Evolutionary conservation across 2,329 filamentous ascomycete species (phyloP), one percentile per base, ranked within the genome.

Genomic region (Aspergillus brasiliensis): DNA sequence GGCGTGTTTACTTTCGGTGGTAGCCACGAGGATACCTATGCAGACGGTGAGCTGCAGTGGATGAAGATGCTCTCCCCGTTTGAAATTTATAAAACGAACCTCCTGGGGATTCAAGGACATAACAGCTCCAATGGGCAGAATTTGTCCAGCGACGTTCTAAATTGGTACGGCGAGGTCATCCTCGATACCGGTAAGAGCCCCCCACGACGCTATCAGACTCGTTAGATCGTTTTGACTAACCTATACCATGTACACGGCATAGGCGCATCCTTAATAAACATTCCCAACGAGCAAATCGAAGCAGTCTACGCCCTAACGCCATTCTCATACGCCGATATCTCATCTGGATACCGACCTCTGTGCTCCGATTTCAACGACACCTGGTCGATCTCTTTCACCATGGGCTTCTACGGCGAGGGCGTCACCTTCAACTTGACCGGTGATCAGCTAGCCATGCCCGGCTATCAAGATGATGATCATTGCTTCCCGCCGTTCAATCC

Each of bases 291-390:
- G 2, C 28, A 51, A 4, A 51, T 51, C 27, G 49, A 51, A 1
- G 28, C 17, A 0, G 8, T 37, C 3, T 51, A 51, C 10, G 49
- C 49, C 0, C 5, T 51, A 13, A 51, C 49, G 1, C 49, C 49
- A 1, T 38, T 51, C 10, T 21, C n/a, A n/a, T 51, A 51, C 13
- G 8, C 49, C 10, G 19, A 23, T 3, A 31, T 51, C 31, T 37
- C 34, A 7, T 23, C 28, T 3, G 49, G 49, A 23, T 51, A 51
- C 31, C 49, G 49, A 15, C 49, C 49, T 3, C 31, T 51, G 49
- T 51, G 49, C 28, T 51, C 49, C 11, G 49, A 51, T 17, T 51
- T 51, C 49, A 51, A 51, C 31, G 11, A 51, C 10, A 51, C 49
- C 19, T 51, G 49, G 49, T 51, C 49, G 1, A 21, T 51, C 27